Evolutionary conservation across 2,329 filamentous ascomycete genomes (phyloP).

Genomic region (Paramyrothecium sp.): DNA sequence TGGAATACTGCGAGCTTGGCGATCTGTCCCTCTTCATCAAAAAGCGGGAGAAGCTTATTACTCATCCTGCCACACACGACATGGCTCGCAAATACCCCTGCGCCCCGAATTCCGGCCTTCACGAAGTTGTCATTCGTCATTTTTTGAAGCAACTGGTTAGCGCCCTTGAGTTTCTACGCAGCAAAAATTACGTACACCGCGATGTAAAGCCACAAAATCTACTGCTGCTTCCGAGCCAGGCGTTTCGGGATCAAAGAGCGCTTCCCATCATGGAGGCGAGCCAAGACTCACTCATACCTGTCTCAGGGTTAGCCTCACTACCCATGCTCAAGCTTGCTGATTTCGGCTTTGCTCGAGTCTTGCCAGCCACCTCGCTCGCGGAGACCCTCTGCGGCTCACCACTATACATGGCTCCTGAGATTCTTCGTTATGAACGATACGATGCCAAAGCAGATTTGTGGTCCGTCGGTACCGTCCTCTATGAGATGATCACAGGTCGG

Average conservation of each 20-base stretch:
- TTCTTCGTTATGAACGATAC: conserved; percentile 94
- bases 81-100: conserved; percentile 95
- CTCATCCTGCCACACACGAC: conserved; percentile 78
- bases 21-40: conserved; percentile 96
- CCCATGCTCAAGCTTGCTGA: conserved; percentile 98
- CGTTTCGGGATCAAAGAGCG: conserved; percentile 57
- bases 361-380: conserved; percentile 87
- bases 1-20: conserved; percentile 97
- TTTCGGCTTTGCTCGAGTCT: conserved; percentile 94
- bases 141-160: conserved; percentile 94
- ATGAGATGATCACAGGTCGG: conserved; percentile 89
- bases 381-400: conserved; percentile 97
- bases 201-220: conserved; percentile 98
- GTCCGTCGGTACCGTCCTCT: conserved; percentile 94
- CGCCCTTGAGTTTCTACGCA: conserved; percentile 83
- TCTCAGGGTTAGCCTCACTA: conserved; percentile 76
- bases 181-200: conserved; percentile 86
- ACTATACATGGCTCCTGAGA: conserved; percentile 98
- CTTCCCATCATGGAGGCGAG: conserved; percentile 71
- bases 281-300: conserved; percentile 76
- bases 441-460: conserved; percentile 95
- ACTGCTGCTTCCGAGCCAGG: conserved; percentile 78
- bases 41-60: conserved; percentile 78
- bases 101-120: conserved; percentile 76
- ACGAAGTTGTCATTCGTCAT: conserved; percentile 95